A percentile compares a stretch with the other conserved stretches of the same genome.
phyloP scores from a whole-genome alignment of 345 rosid species.

The Brassica juncea region DNA sequence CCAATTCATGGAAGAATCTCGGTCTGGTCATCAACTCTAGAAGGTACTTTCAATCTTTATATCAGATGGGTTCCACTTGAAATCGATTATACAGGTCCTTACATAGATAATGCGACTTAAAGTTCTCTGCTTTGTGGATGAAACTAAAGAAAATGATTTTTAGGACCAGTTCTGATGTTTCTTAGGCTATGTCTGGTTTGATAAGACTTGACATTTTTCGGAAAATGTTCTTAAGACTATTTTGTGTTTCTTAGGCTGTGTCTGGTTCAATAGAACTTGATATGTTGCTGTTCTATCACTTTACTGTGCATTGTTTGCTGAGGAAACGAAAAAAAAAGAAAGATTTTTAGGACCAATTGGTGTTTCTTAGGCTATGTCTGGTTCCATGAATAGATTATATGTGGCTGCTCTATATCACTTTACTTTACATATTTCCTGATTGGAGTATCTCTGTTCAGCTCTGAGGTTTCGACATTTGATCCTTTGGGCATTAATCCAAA shows the following conservation, averaged over 20 bases:
- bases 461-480: slow-evolving; percentile 62
- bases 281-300: slow-evolving; percentile 23
- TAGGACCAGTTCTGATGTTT: not conserved
- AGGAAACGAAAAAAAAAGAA: not conserved
- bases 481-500: slow-evolving; percentile 76
- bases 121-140: slow-evolving; percentile 16
- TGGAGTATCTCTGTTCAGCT: slow-evolving; percentile 51
- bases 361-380: not conserved
- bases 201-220: slow-evolving; percentile 10
- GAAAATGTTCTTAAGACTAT: not conserved
- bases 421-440: slow-evolving; percentile 37
- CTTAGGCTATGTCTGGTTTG: not conserved
- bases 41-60: slow-evolving; percentile 26
- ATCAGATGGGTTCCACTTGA: not conserved
- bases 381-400: not conserved
- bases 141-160: not conserved
- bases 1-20: slow-evolving; percentile 49
- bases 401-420: slow-evolving; percentile 20
- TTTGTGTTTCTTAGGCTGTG: not conserved
- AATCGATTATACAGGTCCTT: not conserved
- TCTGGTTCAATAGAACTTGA: not conserved
- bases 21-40: slow-evolving; percentile 47
- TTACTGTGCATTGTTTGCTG: slow-evolving; percentile 31
- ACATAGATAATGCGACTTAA: not conserved
- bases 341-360: not conserved